Base-by-base conservation (phyloP, 2,329 filamentous ascomycete species). In the Colletotrichum sp. region DNA sequence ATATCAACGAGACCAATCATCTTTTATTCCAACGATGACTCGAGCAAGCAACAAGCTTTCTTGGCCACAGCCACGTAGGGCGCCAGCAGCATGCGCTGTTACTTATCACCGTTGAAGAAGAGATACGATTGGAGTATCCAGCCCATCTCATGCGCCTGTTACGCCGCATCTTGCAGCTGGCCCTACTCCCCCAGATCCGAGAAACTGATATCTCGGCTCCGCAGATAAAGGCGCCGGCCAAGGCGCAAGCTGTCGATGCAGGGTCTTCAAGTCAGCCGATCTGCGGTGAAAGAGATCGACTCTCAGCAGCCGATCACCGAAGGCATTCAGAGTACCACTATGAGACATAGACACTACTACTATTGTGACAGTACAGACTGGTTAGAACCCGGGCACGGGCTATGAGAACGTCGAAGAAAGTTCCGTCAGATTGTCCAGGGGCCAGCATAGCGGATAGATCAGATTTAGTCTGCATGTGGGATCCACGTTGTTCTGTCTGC, bases 231-330 rank as follows among this genome's bases (percentile, higher is more conserved):
- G 12, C 44, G 44, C n/a, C 9, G 10, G 44, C n/a, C 10, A 52
- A 52, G n/a, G 4, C 2, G 3, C 10, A 6, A 4, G 44, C 44
- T 52, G n/a, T 52, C 6, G 44, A 52, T 21, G n/a, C 44, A 52
- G n/a, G 44, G 6, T 21, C 5, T 21, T 21, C n/a, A 21, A 52
- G n/a, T 52, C 12, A 1, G 44, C 10, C 12, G 12, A 21, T 4
- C n/a, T 52, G 3, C 44, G 44, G 44, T 52, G 44, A 21, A 21
- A 52, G 44, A 52, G 3, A 13, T 4, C 2, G n/a, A 52, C 10
- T 21, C n/a, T 52, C 44, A 8, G n/a, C 10, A 13, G n/a, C 12
- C 10, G 0, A 1, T 52, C 3, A 21, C 6, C n/a, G n/a, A 21
- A 8, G 12, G 44, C n/a, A 52, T 21, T 7, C 44, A 52, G 4